phyloP scores from a whole-genome alignment of 1,139 yeast genomes.

The Hyphopichia wangnamkhiaoensis region DNA sequence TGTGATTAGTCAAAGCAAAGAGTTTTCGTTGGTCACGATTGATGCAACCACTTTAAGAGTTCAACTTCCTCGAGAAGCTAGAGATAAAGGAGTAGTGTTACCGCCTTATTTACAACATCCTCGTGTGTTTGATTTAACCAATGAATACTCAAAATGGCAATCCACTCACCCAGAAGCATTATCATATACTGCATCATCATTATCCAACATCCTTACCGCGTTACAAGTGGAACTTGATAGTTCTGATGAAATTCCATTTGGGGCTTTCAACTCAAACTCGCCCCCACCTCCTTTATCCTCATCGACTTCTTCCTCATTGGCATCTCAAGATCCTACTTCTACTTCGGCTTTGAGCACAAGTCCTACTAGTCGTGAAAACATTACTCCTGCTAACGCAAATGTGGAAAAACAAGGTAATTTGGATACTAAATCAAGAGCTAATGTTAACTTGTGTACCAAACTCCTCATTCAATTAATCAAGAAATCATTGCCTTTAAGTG shows the following conservation, averaged over 20 bases:
- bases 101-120: conserved; percentile 81
- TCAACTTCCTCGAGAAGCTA: conserved; percentile 76
- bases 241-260: conserved; percentile 10
- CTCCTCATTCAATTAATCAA: conserved; percentile 53
- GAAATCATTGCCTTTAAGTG: conserved; percentile 55
- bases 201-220: conserved; percentile 57
- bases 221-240: conserved; percentile 52
- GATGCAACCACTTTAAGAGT: conserved; percentile 73
- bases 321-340: conserved; percentile 4
- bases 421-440: conserved; percentile 16
- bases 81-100: conserved; percentile 69
- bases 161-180: conserved; percentile 58
- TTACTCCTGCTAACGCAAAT: conserved; percentile 8
- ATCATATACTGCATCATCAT: conserved; percentile 49
- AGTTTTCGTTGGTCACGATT: conserved; percentile 67
- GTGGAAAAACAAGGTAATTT: not conserved
- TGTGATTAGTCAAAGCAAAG: conserved; percentile 43
- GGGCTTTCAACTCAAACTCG: conserved; percentile 7
- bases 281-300: conserved; percentile 11
- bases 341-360: not conserved
- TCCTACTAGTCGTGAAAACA: conserved; percentile 9
- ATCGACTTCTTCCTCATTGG: conserved; percentile 7
- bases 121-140: conserved; percentile 70
- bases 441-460: conserved; percentile 31
- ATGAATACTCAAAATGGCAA: conserved; percentile 75